Evolutionary conservation across 768 basidiomycete species (phyloP).

Genomic region (Dioszegia aurantiaca): DNA sequence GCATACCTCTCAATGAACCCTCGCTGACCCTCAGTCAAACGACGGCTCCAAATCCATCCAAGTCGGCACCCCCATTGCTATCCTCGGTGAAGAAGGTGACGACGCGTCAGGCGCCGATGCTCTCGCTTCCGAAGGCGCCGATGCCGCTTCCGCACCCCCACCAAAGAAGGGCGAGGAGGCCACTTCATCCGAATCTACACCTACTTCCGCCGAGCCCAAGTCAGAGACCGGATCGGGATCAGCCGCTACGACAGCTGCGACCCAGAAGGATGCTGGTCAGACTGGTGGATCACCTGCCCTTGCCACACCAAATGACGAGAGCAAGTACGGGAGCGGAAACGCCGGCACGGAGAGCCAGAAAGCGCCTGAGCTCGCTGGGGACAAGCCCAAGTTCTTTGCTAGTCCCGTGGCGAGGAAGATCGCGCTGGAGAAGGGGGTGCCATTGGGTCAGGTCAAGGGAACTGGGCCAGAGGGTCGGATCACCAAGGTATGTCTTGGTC

Average conservation of each 20-base stretch:
- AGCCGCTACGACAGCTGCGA: slow-evolving; percentile 16
- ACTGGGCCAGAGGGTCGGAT: slow-evolving; percentile 92
- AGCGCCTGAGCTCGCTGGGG: slow-evolving; percentile 35
- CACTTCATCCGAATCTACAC: slow-evolving; percentile 52
- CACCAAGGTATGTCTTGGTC: slow-evolving; percentile 61
- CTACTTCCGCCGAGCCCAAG: slow-evolving; percentile 17
- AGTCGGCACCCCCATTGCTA: slow-evolving; percentile 85
- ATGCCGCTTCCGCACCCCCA: slow-evolving; percentile 24
- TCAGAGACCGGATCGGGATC: slow-evolving; percentile 44
- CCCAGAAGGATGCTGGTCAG: slow-evolving; percentile 21
- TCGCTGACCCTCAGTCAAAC: slow-evolving; percentile 58
- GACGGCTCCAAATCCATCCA: slow-evolving; percentile 83
- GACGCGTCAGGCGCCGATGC: slow-evolving; percentile 79
- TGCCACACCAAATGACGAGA: slow-evolving; percentile 63
- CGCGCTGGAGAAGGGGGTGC: slow-evolving; percentile 88
- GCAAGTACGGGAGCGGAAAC: slow-evolving; percentile 42
- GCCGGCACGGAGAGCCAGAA: slow-evolving; percentile 36
- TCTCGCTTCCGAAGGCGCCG: slow-evolving; percentile 64
- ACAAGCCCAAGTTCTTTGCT: slow-evolving; percentile 66
- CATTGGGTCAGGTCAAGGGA: slow-evolving; percentile 83
- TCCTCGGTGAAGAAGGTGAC: slow-evolving; percentile 92
- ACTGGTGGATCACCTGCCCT: slow-evolving; percentile 36
- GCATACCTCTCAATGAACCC: too few species aligned
- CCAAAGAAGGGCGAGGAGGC: slow-evolving; percentile 51
- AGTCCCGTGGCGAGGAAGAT: slow-evolving; percentile 96